phyloP scores from a whole-genome alignment of 768 basidiomycete genomes.

The Boletus vermiculosoides region DNA sequence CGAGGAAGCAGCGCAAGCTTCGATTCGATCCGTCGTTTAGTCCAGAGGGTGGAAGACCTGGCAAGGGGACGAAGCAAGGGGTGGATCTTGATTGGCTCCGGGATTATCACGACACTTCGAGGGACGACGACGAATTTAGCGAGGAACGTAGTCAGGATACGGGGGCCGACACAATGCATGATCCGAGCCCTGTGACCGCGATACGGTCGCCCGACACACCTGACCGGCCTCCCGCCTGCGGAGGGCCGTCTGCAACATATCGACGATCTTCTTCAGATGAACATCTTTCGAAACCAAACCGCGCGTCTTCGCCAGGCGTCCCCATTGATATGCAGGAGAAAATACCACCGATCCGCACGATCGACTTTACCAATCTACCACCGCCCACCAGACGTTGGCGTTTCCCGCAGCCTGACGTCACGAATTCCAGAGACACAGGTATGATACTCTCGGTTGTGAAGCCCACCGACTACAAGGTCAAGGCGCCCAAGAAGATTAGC shows the following conservation, averaged over 20 bases:
- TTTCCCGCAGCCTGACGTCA: not conserved
- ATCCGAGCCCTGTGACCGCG: not conserved
- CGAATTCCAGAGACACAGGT: not conserved
- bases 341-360: conserved; percentile 14
- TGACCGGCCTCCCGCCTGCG: not conserved
- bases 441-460: conserved; percentile 8
- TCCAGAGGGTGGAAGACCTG: conserved; percentile 8
- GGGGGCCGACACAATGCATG: not conserved
- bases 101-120: not conserved
- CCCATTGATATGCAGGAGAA: not conserved
- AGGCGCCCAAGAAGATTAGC: conserved; percentile 27
- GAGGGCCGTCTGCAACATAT: not conserved
- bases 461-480: conserved; percentile 9
- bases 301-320: not conserved
- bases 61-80: not conserved
- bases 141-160: not conserved
- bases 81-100: not conserved
- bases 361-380: conserved; percentile 30
- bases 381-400: conserved; percentile 11
- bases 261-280: not conserved
- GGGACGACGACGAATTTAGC: not conserved
- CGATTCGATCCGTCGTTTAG: conserved; percentile 26
- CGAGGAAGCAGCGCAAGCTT: conserved; percentile 29
- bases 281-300: not conserved
- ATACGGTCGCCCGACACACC: conserved; percentile 8